These are phyloP conservation scores for Lathyrus sativus DNA, from an alignment of 306 rosid genomes.

Conservation along the genomic window DNA sequence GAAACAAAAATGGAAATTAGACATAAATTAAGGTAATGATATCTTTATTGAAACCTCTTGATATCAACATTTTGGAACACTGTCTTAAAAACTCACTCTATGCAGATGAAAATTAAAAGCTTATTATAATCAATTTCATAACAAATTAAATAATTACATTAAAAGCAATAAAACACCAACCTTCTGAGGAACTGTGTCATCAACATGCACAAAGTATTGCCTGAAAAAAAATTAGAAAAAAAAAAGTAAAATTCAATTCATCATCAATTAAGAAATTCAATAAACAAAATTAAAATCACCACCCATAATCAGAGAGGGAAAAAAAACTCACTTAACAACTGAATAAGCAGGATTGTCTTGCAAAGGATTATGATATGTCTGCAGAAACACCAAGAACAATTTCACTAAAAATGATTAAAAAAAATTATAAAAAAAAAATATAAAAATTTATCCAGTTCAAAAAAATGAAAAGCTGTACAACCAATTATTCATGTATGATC, in stretches of 20 bases:
- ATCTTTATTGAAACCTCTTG: slow-evolving; percentile 11
- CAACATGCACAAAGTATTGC: slow-evolving; percentile 90
- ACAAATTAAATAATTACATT: slow-evolving; percentile 17
- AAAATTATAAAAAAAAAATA: not conserved
- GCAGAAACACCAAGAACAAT: slow-evolving; percentile 37
- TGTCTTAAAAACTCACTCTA: slow-evolving; percentile 16
- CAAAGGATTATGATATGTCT: slow-evolving; percentile 85
- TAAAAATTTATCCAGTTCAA: not conserved
- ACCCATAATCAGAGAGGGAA: not conserved
- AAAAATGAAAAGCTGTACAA: not conserved
- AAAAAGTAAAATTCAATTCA: slow-evolving; percentile 22
- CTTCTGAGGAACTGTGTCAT: slow-evolving; percentile 80
- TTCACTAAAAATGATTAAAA: slow-evolving; percentile 15
- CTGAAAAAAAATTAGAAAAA: slow-evolving; percentile 49
- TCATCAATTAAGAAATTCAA: not conserved
- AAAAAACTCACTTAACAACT: slow-evolving; percentile 75
- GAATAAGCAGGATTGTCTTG: slow-evolving; percentile 93
- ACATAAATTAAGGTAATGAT: not conserved
- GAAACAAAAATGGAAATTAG: slow-evolving; percentile 7
- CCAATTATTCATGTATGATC: slow-evolving; percentile 10
- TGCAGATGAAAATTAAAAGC: slow-evolving; percentile 9
- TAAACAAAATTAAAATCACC: not conserved
- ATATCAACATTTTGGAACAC: too few species aligned
- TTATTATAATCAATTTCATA: slow-evolving; percentile 4
- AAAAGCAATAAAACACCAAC: slow-evolving; percentile 41